Percentiles rank a stretch among this genome's conserved stretches.
Evolutionary conservation across 2,329 filamentous ascomycete genomes (phyloP).

Genomic region (Albifimbria verrucaria): DNA sequence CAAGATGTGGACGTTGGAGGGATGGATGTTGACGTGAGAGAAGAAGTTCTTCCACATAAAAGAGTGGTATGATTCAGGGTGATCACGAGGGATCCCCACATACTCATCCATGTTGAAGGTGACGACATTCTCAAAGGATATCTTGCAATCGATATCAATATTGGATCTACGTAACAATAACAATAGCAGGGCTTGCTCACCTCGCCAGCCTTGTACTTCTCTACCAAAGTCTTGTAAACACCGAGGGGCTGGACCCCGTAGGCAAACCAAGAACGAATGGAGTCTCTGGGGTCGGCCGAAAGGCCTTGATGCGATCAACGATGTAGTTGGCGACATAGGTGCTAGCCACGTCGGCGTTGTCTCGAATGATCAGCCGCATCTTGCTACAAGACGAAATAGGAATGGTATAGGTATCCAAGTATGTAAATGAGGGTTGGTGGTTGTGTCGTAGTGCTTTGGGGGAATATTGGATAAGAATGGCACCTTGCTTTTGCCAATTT

Average conservation of each 20-base stretch:
- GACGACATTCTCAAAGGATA: constrained; percentile 84
- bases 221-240: constrained; percentile 74
- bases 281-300: constrained; percentile 66
- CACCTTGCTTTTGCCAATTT: background rate
- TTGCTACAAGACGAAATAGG: constrained; percentile 22
- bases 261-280: constrained; percentile 83
- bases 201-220: constrained; percentile 64
- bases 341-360: constrained; percentile 66
- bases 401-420: constrained; percentile 8
- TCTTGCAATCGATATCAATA: constrained; percentile 34
- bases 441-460: background rate
- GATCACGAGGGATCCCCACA: constrained; percentile 76
- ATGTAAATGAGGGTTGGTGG: background rate
- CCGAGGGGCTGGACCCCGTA: constrained; percentile 78
- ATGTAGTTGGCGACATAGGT: constrained; percentile 80
- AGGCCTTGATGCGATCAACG: constrained; percentile 75
- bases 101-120: constrained; percentile 97
- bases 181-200: constrained; percentile 29
- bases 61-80: constrained; percentile 82
- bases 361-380: constrained; percentile 82
- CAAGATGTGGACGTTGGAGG: constrained; percentile 79
- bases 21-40: constrained; percentile 77
- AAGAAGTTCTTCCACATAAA: constrained; percentile 96
- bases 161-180: background rate
- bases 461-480: too few relatives aligned